Evolutionary conservation across 75 land plant genomes (phyloP), one percentile per base, ranked within the genome.

Genomic region (Ceratopteris richardii): DNA sequence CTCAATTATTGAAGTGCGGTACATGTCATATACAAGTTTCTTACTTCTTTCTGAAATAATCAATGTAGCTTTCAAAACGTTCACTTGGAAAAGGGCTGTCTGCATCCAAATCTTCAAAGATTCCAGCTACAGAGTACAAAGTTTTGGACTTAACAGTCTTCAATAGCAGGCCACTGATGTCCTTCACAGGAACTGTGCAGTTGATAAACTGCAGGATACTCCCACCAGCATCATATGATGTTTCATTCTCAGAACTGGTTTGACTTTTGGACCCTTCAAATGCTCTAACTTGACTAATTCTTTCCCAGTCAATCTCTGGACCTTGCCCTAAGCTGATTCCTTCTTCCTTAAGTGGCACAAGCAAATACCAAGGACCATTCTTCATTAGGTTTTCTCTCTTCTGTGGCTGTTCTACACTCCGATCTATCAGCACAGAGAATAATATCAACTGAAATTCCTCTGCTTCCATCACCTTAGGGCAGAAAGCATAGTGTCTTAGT

Each of bases 51-150:
- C 37, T 20, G 42, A 62, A 86, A 63, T 84, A 76, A 26, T 84
- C 83, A 1, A 59, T 29, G 66, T 84, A 80, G 58, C 51, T 78
- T 44, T 12, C 16, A 47, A 43, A 47, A 22, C 18, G 61, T 24
- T 63, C 58, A 36, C 55, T 63, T 11, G 36, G 58, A 31, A 70
- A 48, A 1, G 31, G 42, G 75, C 89, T 90, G 37, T 76, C 40
- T 21, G 78, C 88, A 65, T 82, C 79, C 54, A 65, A 63, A 16
- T 68, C 80, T 20, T 56, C 28, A 53, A 82, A 51, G 56, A 95
- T 50, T n/a, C 65, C 78, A 61, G 79, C 30, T 54, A 79, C 53
- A 73, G 77, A 87, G 59, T 76, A 90, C 27, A 90, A 72, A n/a
- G 29, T 42, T 0, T 47, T 28, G 54, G 77, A 82, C 68, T 82